These are phyloP conservation scores for Solanum sejunctum DNA, from an alignment of 257 asterid species.

Conservation along the genomic window DNA sequence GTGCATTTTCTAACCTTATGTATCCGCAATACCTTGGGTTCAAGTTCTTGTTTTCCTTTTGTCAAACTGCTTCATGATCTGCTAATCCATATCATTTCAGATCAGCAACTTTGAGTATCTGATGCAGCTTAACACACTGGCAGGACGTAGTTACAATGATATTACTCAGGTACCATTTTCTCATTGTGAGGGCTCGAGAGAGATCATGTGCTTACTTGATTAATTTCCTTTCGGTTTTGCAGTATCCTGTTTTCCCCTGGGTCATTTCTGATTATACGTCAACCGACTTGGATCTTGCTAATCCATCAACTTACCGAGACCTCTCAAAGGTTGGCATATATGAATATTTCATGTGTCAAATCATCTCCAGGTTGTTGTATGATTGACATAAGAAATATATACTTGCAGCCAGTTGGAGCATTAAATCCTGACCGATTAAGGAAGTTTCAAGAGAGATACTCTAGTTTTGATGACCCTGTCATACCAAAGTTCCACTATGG, in stretches of 20 bases:
- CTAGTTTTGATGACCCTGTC: constrained; percentile 88
- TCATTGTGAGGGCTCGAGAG: not conserved
- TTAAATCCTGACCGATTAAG: constrained; percentile 67
- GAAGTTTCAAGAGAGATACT: constrained; percentile 91
- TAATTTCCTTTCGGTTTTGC: constrained; percentile 22
- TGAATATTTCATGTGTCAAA: constrained; percentile 3
- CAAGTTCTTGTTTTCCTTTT: not conserved
- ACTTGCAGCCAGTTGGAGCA: constrained; percentile 92
- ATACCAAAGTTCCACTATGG: constrained; percentile 98
- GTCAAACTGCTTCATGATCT: not conserved
- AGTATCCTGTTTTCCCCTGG: constrained; percentile 99
- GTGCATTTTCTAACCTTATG: not conserved
- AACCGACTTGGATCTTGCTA: constrained; percentile 57
- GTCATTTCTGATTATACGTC: constrained; percentile 87
- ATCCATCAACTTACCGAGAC: constrained; percentile 85
- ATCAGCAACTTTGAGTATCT: constrained; percentile 96
- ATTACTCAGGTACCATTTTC: constrained; percentile 66
- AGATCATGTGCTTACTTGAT: not conserved
- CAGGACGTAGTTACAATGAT: constrained; percentile 96
- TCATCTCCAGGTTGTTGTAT: not conserved
- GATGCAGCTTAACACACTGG: constrained; percentile 97
- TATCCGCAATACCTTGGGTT: constrained; percentile 3
- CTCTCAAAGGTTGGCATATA: constrained; percentile 69
- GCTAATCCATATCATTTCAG: constrained; percentile 37
- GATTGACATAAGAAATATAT: constrained; percentile 6